Conservation (phyloP, 2,329 filamentous ascomycete genomes). For the Acrocalymma vagum region DNA sequence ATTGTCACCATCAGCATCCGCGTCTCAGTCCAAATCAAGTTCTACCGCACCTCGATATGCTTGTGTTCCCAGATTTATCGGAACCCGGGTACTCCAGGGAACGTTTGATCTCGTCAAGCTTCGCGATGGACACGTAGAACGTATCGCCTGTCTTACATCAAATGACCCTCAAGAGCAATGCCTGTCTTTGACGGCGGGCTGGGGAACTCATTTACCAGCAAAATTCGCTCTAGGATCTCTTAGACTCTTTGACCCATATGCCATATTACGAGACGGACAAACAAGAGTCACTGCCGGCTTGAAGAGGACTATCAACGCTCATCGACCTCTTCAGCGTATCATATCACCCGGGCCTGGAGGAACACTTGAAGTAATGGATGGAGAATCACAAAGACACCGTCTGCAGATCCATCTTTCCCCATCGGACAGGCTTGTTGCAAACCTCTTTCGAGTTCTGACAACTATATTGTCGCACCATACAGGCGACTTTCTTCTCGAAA, state of each 20-base stretch:
- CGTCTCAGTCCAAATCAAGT: conserved; percentile 30
- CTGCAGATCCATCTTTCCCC: conserved; percentile 42
- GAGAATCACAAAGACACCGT: conserved; percentile 40
- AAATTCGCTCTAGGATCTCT: conserved; percentile 33
- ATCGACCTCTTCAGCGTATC: conserved; percentile 30
- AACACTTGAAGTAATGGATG: conserved; percentile 42
- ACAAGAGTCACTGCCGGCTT: conserved; percentile 40
- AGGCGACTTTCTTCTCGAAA: conserved; percentile 46
- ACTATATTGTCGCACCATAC: conserved; percentile 44
- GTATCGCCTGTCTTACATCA: conserved; percentile 36
- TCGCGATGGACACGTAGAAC: conserved; percentile 39
- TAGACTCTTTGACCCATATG: conserved; percentile 44
- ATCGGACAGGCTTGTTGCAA: conserved; percentile 31
- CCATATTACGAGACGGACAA: conserved; percentile 34
- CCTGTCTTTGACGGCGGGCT: conserved; percentile 44
- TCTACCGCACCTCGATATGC: conserved; percentile 38
- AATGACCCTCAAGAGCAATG: conserved; percentile 24
- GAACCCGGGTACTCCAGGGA: conserved; percentile 30
- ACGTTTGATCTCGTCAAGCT: conserved; percentile 42
- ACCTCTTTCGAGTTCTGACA: conserved; percentile 41
- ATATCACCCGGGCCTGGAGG: conserved; percentile 33
- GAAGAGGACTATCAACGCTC: conserved; percentile 38
- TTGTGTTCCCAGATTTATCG: conserved; percentile 43
- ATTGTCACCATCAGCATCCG: conserved; percentile 37
- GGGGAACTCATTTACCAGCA: conserved; percentile 45